Evolutionary conservation across 805 yeast genomes (phyloP), one percentile per base, ranked within the genome.

Genomic region (Sugiyamaella smithiae): DNA sequence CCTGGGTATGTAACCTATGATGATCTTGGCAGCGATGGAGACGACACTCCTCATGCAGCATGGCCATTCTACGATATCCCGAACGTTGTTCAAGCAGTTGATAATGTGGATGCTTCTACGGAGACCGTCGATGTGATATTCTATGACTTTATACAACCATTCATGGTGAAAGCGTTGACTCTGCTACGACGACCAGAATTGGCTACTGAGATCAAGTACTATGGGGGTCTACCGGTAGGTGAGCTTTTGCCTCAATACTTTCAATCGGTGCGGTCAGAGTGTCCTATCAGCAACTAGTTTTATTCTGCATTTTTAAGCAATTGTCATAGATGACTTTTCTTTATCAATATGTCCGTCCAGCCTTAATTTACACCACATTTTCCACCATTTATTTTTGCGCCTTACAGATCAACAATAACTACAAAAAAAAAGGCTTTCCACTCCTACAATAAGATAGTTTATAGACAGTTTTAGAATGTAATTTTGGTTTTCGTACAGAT

Each of bases 1-100:
- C 41, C 36, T 4, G 99, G 99, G 0, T 86, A 85, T 57, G 82
- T 81, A 0, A 91, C 99, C 0, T 58, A 67, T 40, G 99, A 93
- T 62, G 98, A 91, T 60, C 74, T 76, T 57, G 99, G 97, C 0
- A 67, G 72, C 54, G 81, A 82, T 53, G 99, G 99, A 19, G 99
- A 93, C 63, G 98, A 71, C 70, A 75, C 88, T 32, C 57, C 81
- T 49, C 90, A 85, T 67, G 70, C 68, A 50, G 76, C 86, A 1
- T 76, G 84, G 41, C 69, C 70, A 0, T 69, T 74, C 49, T 83
- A 76, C 63, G 76, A 74, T 5, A 72, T 88, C 2, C 97, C 98
- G 7, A 90, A 88, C 59, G 95, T 87, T 9, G 79, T 91, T 23
- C 84, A 79, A 56, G 68, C 85, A 4, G 50, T 55, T n/a, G 53